Conservation (phyloP, 768 basidiomycete genomes). For the Collybia sp. region DNA sequence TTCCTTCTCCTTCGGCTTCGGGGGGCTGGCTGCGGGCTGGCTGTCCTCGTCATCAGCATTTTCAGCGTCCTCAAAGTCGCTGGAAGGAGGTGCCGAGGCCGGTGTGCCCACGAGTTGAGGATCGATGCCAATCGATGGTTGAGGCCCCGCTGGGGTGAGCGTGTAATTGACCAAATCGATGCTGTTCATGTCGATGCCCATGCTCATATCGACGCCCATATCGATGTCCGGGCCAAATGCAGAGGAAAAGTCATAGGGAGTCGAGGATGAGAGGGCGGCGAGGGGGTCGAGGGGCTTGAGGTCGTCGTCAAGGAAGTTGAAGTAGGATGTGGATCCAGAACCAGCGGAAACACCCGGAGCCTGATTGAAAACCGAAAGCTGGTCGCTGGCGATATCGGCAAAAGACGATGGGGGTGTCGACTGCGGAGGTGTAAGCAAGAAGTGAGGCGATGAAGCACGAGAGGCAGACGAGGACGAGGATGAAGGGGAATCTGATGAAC, state of each 20-base stretch:
- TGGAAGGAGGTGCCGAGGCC: constrained; percentile 73
- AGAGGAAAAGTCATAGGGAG: no score
- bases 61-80: constrained; percentile 25
- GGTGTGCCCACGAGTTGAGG: no score
- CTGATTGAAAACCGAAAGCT: no score
- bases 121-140: no score
- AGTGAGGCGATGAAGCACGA: constrained; percentile 39
- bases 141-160: no score
- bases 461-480: constrained; percentile 33
- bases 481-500: constrained; percentile 27
- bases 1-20: no score
- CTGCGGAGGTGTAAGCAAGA: constrained; percentile 46
- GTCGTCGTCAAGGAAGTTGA: no score
- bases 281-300: no score
- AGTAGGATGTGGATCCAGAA: constrained; percentile 36
- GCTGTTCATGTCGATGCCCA: constrained; percentile 15
- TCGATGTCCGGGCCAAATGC: no score
- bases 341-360: constrained; percentile 12
- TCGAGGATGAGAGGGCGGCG: constrained; percentile 37
- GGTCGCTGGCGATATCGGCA: constrained; percentile 30
- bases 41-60: constrained; percentile 32
- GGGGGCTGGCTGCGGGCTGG: constrained; percentile 30
- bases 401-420: constrained; percentile 25
- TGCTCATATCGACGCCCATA: no score
- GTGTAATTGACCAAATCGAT: no score